Base-by-base conservation (phyloP, 257 asterid species). In the Primulina huaijiensis region DNA sequence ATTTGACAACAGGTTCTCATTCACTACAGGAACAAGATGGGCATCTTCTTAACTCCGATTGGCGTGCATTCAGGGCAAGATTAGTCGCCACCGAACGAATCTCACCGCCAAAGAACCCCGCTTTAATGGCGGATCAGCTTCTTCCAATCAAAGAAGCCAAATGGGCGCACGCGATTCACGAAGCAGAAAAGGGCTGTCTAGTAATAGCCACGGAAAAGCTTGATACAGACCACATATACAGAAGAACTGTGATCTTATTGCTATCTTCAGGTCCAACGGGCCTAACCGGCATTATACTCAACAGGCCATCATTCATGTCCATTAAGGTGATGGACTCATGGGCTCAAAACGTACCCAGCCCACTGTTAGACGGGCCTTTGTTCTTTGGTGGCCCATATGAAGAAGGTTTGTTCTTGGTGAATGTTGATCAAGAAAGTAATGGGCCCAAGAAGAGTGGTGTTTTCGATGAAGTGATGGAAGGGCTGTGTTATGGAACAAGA, bases 241-340 rank as follows among this genome's bases (percentile, higher is more conserved):
- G 89, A 19, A 75, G 89, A 14, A 82, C 96, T 0, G 97, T 92
- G 43, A 78, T 92, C 72, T 84, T 90, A 4, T 73, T 90, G 3
- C 74, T 92, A 2, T 87, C 96, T 20, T 74, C 83, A 10, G 87
- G 95, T 50, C 87, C 84, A 1, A 59, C 82, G 6, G 95, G 96
- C 76, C 95, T 92, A 53, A 84, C 77, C 0, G 96, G 98, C 40
- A 65, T 90, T 16, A 90, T 88, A 30, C 90, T 92, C 55, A 92
- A 92, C 87, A 61, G 97, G 77, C 96, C 98, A n/a, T 92, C 96
- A 0, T 87, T 92, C 6, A 90, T 92, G 97, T 92, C 98, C 62
- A 90, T 92, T 37, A 90, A 87, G 79, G 97, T 87, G 59, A 87
- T 83, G 90, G 81, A 75, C 33, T 80, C 97, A 0, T 72, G 92